Evolutionary conservation across 768 basidiomycete genomes (phyloP), one percentile per base, ranked within the genome.

Genomic region (Rhizopogon vesiculosus): DNA sequence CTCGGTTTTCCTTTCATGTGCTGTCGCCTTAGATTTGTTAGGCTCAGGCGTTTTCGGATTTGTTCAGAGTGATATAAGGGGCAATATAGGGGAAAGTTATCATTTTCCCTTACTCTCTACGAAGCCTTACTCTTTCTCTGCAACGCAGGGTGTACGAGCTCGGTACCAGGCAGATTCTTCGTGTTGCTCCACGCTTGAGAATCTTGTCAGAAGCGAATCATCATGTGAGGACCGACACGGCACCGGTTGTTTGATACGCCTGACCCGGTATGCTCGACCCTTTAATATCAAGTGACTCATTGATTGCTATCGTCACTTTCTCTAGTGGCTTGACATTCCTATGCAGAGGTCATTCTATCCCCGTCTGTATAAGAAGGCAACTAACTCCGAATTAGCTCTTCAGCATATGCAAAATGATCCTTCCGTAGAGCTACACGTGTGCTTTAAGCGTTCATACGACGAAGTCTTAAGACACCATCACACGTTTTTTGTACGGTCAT

Each of bases 401-500:
- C 80, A 84, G 66, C 76, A 83, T 62, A 81, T 84, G 76, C 87
- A 85, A 59, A 67, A 67, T 5, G 82, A 89, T 61, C 69, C 68
- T 16, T 63, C 62, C 25, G 64, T 76, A 1, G 84, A 87, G 58
- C 72, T 89, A 44, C 79, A 84, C 61, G 74, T 78, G 56, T 89
- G 88, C 68, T 90, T 91, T 74, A 81, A 78, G 67, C 74, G 80
- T 42, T 78, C 89, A 3, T 91, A 88, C 66, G 87, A 91, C 58
- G 75, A 77, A 52, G 82, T 87, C 16, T 75, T 91, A 49, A 73
- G 69, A 51, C 84, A 83, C 56, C 86, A 89, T 67, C 85, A 87
- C 64, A 74, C 80, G 0, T 87, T 86, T 65, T 31, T 89, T 60
- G 76, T 89, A 57, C 83, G 86, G 22, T 81, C 85, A 19, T 53